Conservation (phyloP, 176 grass and related monocot genomes). For the Dactylis glomerata region DNA sequence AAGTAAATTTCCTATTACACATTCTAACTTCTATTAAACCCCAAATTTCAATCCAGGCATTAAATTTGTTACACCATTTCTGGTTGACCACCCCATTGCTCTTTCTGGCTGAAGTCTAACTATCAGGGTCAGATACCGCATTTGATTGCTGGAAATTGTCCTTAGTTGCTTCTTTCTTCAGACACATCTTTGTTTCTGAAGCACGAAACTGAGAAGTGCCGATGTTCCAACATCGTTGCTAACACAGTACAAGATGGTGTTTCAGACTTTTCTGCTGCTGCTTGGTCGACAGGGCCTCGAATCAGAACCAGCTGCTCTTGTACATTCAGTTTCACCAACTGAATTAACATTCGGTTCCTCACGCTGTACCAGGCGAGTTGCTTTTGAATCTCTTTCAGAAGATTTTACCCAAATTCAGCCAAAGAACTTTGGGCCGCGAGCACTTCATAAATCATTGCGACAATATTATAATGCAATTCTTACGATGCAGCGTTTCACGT, state of each 20-base stretch:
- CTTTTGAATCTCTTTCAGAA: conserved; percentile 46
- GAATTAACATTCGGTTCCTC: conserved; percentile 7
- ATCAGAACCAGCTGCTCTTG: conserved; percentile 27
- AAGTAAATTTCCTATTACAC: no score
- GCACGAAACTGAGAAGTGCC: conserved; percentile 55
- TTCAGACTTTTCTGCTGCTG: conserved; percentile 63
- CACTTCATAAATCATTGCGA: conserved; percentile 50
- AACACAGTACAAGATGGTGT: conserved; percentile 36
- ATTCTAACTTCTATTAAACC: no score
- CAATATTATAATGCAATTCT: conserved; percentile 78
- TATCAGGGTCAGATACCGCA: conserved; percentile 51
- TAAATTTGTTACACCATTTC: no score
- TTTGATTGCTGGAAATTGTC: conserved; percentile 21
- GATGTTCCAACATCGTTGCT: conserved; percentile 60
- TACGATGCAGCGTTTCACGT: conserved; percentile 72
- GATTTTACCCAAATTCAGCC: conserved; percentile 64
- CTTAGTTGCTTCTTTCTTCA: conserved; percentile 37
- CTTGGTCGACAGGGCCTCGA: conserved; percentile 44
- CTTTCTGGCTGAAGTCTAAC: conserved; percentile 38
- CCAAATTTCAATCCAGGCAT: no score
- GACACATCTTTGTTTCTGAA: no score
- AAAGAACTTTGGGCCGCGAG: conserved; percentile 69
- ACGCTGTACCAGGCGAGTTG: background rate
- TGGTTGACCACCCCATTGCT: no score
- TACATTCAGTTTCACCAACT: conserved; percentile 8